Conservation (phyloP, 345 rosid species). For the Cardamine chenopodiifolia region DNA sequence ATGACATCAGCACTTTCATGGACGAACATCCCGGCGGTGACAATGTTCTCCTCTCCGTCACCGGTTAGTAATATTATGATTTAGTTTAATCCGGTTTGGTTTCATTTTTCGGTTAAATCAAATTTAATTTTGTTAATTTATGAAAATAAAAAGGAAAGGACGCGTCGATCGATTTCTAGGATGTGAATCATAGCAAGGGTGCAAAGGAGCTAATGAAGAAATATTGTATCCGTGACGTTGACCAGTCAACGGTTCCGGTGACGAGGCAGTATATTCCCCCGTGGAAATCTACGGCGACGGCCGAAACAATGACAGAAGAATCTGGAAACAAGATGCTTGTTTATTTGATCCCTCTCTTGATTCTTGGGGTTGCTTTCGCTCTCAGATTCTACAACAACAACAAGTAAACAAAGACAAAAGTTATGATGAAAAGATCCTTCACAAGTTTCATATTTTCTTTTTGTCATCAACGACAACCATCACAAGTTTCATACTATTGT, state of each 20-base stretch:
- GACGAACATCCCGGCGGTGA: slow-evolving; percentile 95
- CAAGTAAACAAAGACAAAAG: slow-evolving; percentile 5
- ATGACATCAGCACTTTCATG: slow-evolving; percentile 73
- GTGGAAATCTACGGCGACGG: slow-evolving; percentile 34
- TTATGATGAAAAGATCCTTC: neutral
- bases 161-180: slow-evolving; percentile 77
- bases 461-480: no score
- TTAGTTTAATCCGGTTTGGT: slow-evolving; percentile 15
- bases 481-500: no score
- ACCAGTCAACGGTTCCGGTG: slow-evolving; percentile 54
- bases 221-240: slow-evolving; percentile 66
- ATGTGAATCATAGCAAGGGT: slow-evolving; percentile 68
- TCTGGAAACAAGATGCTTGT: slow-evolving; percentile 50
- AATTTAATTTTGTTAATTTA: neutral
- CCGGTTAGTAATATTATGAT: slow-evolving; percentile 46
- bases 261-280: slow-evolving; percentile 45
- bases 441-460: slow-evolving; percentile 1
- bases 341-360: slow-evolving; percentile 62
- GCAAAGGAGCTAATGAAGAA: slow-evolving; percentile 68
- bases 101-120: neutral
- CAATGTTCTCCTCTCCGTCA: slow-evolving; percentile 67
- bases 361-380: slow-evolving; percentile 65
- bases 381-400: slow-evolving; percentile 51
- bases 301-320: slow-evolving; percentile 35
- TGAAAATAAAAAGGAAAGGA: slow-evolving; percentile 57